Conservation (phyloP, 2,329 filamentous ascomycete genomes). For the Pestalotiopsis sp. region DNA sequence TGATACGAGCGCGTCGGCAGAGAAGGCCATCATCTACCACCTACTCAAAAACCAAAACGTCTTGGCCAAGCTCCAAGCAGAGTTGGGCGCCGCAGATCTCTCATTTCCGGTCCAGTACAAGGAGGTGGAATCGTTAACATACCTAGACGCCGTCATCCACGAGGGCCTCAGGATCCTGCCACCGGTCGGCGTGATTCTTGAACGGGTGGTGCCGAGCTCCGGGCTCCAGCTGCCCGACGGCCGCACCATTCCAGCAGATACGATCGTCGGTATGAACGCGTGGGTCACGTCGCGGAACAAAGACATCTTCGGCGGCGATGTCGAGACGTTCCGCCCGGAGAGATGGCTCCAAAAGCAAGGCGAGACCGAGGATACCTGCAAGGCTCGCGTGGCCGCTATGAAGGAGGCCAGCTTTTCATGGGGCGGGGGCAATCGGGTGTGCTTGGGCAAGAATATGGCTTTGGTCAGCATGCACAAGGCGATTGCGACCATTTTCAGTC, state of each 20-base stretch:
- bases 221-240: slow-evolving; percentile 32
- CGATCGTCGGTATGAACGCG: slow-evolving; percentile 31
- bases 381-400: slow-evolving; percentile 51
- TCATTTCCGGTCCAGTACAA: slow-evolving; percentile 15
- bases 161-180: slow-evolving; percentile 48
- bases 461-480: slow-evolving; percentile 32
- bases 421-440: slow-evolving; percentile 15
- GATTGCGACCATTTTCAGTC: slow-evolving; percentile 38
- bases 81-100: background rate
- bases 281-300: slow-evolving; percentile 32
- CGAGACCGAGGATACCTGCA: slow-evolving; percentile 16
- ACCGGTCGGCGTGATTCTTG: slow-evolving; percentile 40
- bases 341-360: slow-evolving; percentile 36
- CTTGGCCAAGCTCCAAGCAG: background rate
- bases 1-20: slow-evolving; percentile 20
- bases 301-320: slow-evolving; percentile 41
- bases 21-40: slow-evolving; percentile 35
- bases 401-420: slow-evolving; percentile 36
- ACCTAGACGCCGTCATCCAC: slow-evolving; percentile 46
- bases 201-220: slow-evolving; percentile 41
- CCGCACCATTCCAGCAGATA: slow-evolving; percentile 26
- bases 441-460: slow-evolving; percentile 22
- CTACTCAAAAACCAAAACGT: slow-evolving; percentile 19
- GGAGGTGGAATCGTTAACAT: slow-evolving; percentile 22
- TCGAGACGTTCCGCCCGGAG: slow-evolving; percentile 40